These are phyloP conservation scores for Phytopythium sindhum DNA, from an alignment of 352 stramenopile species.

Conservation along the genomic window DNA sequence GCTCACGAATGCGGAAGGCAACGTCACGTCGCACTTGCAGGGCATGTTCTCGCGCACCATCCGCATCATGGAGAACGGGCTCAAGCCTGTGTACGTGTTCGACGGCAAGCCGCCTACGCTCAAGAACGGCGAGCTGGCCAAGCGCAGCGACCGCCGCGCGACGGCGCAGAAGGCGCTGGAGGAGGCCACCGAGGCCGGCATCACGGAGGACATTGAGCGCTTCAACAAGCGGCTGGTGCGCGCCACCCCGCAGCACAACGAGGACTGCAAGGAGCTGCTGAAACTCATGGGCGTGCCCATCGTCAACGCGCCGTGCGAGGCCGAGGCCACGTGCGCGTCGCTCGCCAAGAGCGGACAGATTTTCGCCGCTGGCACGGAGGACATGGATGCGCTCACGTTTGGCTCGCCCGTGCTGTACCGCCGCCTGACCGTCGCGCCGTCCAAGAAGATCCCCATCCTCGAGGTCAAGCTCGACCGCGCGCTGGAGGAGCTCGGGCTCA, in stretches of 20 bases:
- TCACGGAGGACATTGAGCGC: slow-evolving; percentile 91
- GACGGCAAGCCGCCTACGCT: slow-evolving; percentile 98
- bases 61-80: slow-evolving; percentile 95
- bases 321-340: slow-evolving; percentile 96
- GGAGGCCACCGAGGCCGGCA: slow-evolving; percentile 81
- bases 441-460: slow-evolving; percentile 89
- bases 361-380: slow-evolving; percentile 96
- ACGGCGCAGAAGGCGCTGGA: slow-evolving; percentile 84
- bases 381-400: slow-evolving; percentile 99
- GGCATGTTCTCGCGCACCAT: slow-evolving; percentile 99
- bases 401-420: slow-evolving; percentile 94
- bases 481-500: slow-evolving; percentile 92
- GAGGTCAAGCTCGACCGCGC: slow-evolving; percentile 91
- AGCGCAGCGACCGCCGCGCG: slow-evolving; percentile 89
- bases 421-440: slow-evolving; percentile 84
- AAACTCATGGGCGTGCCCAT: slow-evolving; percentile 96
- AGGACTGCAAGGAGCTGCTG: slow-evolving; percentile 92
- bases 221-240: slow-evolving; percentile 91
- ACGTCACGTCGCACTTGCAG: slow-evolving; percentile 91
- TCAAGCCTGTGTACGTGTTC: slow-evolving; percentile 99
- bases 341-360: slow-evolving; percentile 92
- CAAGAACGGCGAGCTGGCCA: slow-evolving; percentile 96
- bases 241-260: slow-evolving; percentile 90
- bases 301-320: slow-evolving; percentile 96
- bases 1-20: slow-evolving; percentile 97